These are phyloP conservation scores for Coemansia javaensis DNA, from an alignment of 192 early-diverging fungal genomes.

Conservation along the genomic window DNA sequence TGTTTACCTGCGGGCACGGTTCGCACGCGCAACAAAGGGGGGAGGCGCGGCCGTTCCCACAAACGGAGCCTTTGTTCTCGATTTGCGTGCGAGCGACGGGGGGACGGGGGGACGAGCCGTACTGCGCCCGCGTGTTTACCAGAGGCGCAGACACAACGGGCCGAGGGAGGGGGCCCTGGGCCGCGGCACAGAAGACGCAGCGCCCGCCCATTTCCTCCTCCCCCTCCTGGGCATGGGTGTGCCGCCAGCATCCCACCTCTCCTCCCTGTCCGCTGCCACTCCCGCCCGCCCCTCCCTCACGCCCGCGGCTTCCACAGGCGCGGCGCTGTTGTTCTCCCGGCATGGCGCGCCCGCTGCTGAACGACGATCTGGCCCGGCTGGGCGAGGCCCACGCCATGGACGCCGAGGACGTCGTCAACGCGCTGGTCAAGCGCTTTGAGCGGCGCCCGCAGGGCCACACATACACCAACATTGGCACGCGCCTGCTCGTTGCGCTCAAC, in stretches of 20 bases:
- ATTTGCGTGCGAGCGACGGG: too few relatives aligned
- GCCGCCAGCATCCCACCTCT: too few relatives aligned
- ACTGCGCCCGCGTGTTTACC: not conserved
- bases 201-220: too few relatives aligned
- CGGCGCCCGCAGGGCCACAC: conserved; percentile 45
- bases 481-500: conserved; percentile 67
- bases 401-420: conserved; percentile 39
- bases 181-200: too few relatives aligned
- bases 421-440: conserved; percentile 43
- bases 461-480: conserved; percentile 68
- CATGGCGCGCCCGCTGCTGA: conserved; percentile 24
- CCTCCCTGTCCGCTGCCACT: too few relatives aligned
- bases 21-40: conserved; percentile 3
- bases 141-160: too few relatives aligned
- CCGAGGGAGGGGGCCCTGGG: too few relatives aligned
- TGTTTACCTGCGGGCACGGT: not conserved
- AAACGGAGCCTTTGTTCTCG: not conserved
- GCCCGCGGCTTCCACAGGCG: not conserved
- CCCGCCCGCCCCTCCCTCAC: too few relatives aligned
- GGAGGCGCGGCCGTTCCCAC: not conserved
- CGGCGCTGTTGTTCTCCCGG: not conserved
- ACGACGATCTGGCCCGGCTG: conserved; percentile 44
- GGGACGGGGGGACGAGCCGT: too few relatives aligned
- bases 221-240: too few relatives aligned
- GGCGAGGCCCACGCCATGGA: conserved; percentile 37